Evolutionary conservation across 164 flowering plant species (phyloP).

Genomic region (Euptelea pleiosperma): DNA sequence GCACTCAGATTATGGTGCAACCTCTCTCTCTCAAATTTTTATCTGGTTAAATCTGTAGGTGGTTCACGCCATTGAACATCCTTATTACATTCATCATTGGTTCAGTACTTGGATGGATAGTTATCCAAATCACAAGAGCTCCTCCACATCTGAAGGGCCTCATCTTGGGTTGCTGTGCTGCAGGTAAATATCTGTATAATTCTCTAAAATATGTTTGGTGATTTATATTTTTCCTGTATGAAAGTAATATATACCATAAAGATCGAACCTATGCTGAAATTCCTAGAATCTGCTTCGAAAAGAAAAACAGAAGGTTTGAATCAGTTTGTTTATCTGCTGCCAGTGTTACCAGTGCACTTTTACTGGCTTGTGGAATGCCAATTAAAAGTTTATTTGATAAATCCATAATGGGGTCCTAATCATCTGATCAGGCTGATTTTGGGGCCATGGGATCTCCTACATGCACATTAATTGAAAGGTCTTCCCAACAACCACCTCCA

Average conservation of each 20-base stretch:
- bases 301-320: too few relatives aligned
- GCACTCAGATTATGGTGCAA: background rate
- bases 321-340: too few relatives aligned
- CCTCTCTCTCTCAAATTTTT: background rate
- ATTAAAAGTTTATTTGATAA: too few relatives aligned
- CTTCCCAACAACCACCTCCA: too few relatives aligned
- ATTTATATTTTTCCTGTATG: background rate
- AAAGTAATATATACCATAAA: too few relatives aligned
- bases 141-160: conserved; percentile 71
- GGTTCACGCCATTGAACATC: conserved; percentile 92
- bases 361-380: too few relatives aligned
- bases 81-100: conserved; percentile 65
- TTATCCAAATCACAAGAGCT: conserved; percentile 48
- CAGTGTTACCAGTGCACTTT: too few relatives aligned
- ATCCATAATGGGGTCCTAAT: too few relatives aligned
- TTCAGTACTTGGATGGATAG: conserved; percentile 63
- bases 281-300: too few relatives aligned
- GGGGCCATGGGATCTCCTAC: too few relatives aligned
- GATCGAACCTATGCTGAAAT: background rate
- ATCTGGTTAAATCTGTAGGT: conserved; percentile 39
- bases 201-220: background rate
- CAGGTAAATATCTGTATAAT: conserved; percentile 38
- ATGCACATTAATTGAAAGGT: too few relatives aligned
- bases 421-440: too few relatives aligned
- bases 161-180: conserved; percentile 71